phyloP scores from a whole-genome alignment of 345 rosid genomes.

The Gossypium arboreum region DNA sequence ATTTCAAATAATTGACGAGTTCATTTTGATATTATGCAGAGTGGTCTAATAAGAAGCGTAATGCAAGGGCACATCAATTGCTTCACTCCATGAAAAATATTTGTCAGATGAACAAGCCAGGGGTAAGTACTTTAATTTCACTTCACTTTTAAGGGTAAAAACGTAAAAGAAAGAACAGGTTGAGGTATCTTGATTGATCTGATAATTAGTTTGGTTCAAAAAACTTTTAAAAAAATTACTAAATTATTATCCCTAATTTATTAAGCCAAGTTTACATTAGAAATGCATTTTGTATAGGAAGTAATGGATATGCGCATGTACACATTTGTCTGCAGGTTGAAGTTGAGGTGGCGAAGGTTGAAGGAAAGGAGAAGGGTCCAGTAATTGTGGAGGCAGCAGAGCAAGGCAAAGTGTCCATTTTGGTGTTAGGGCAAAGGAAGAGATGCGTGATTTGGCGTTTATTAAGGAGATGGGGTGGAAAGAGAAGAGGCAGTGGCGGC shows the following conservation, averaged over 20 bases:
- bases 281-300: too few relatives aligned
- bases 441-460: conserved; percentile 51
- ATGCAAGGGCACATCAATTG: conserved; percentile 41
- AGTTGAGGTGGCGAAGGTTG: conserved; percentile 49
- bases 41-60: conserved; percentile 26
- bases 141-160: not conserved
- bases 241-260: too few relatives aligned
- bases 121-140: conserved; percentile 41
- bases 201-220: too few relatives aligned
- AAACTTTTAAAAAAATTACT: too few relatives aligned
- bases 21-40: not conserved
- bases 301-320: too few relatives aligned
- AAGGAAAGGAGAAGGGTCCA: conserved; percentile 70
- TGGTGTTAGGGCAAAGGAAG: conserved; percentile 74
- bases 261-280: too few relatives aligned
- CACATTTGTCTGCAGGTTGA: conserved; percentile 35
- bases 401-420: conserved; percentile 48
- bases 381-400: conserved; percentile 76
- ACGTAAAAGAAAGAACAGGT: not conserved
- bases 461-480: conserved; percentile 50
- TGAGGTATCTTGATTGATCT: too few relatives aligned
- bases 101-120: conserved; percentile 64
- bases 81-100: conserved; percentile 55
- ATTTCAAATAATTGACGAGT: too few relatives aligned
- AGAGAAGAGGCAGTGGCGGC: conserved; percentile 21